Conservation (phyloP, 805 yeast genomes). For the Candida hungchunana region DNA sequence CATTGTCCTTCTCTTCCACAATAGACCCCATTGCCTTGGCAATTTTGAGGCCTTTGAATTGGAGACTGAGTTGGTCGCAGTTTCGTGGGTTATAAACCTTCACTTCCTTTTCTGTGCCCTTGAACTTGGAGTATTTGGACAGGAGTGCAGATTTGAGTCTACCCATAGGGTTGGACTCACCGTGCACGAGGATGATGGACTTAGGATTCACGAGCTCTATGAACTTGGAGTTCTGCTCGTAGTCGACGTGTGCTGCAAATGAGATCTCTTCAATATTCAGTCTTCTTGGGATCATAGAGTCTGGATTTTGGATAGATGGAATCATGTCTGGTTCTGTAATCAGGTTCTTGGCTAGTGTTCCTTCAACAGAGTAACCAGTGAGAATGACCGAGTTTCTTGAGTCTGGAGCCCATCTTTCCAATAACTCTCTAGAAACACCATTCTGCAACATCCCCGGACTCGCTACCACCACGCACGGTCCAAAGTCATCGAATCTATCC, state of each 20-base stretch:
- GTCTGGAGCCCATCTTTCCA: conserved; percentile 98
- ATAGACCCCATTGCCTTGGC: conserved; percentile 71
- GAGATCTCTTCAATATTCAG: conserved; percentile 88
- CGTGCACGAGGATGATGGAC: conserved; percentile 89
- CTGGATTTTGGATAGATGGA: conserved; percentile 78
- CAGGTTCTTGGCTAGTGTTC: conserved; percentile 91
- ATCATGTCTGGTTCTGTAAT: conserved; percentile 88
- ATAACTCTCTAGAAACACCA: conserved; percentile 85
- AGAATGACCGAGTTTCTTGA: conserved; percentile 80
- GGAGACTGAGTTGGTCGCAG: conserved; percentile 72
- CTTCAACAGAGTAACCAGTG: conserved; percentile 98
- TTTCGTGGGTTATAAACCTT: conserved; percentile 90
- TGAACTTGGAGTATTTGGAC: conserved; percentile 76
- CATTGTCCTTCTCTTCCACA: conserved; percentile 43
- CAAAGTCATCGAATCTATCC: conserved; percentile 85
- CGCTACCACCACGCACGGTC: conserved; percentile 94
- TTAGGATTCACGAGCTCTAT: conserved; percentile 84
- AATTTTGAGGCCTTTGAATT: conserved; percentile 76
- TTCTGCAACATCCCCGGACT: conserved; percentile 98
- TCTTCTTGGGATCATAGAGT: conserved; percentile 79
- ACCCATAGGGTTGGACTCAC: conserved; percentile 98
- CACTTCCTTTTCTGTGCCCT: conserved; percentile 85
- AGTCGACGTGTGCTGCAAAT: conserved; percentile 99
- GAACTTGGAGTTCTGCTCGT: conserved; percentile 86
- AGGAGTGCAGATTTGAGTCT: conserved; percentile 87